Base-by-base conservation (phyloP, 2,329 filamentous ascomycete genomes). In the Juglanconis juglandina region DNA sequence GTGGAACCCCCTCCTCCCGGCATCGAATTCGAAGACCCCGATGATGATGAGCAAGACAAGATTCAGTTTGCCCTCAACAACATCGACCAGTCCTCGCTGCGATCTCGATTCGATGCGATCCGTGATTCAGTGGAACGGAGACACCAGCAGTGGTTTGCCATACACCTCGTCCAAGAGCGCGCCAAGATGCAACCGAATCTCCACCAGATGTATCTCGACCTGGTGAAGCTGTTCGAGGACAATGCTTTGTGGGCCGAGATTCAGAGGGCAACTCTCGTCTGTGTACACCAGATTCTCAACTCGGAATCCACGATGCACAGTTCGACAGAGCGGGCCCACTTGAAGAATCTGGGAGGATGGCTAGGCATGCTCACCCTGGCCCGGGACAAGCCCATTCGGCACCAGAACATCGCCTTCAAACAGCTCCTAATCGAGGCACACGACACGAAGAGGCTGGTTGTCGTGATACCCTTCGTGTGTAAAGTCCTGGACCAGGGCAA, bases 131-230 rank as follows among this genome's bases (percentile, higher is more conserved):
- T 99, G 52, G 87, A 92, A 54, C 85, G 89, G 56, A 87, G 88
- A 66, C 89, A 97, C 72, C 90, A 96, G 69, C 92, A 96, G 70
- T 99, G 95, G 95, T 99, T 99, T 70, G 95, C 96, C 6, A 88
- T 87, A 52, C 96, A 98, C 70, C 81, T 99, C 9, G 95, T 99
- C 3, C 94, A 97, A 70, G 91, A 97, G 72, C 91, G 96, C 50
- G 96, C 94, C 37, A 98, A 97, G 75, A 88, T 96, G 80, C 94
- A 99, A 72, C 93, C 94, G 5, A 99, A 99, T 73, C 98, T 96
- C 70, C 95, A 99, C 68, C 84, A 90, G 62, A 85, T 99, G 30
- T 99, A 99, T 71, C 83, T 98, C 53, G 91, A 96, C 68, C 84
- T 99, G 55, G 84, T 99, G 62, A 89, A 89, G 59, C 84, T 92